phyloP scores from a whole-genome alignment of 2,329 filamentous ascomycete genomes.

The Tolypocladium ovalisporum region DNA sequence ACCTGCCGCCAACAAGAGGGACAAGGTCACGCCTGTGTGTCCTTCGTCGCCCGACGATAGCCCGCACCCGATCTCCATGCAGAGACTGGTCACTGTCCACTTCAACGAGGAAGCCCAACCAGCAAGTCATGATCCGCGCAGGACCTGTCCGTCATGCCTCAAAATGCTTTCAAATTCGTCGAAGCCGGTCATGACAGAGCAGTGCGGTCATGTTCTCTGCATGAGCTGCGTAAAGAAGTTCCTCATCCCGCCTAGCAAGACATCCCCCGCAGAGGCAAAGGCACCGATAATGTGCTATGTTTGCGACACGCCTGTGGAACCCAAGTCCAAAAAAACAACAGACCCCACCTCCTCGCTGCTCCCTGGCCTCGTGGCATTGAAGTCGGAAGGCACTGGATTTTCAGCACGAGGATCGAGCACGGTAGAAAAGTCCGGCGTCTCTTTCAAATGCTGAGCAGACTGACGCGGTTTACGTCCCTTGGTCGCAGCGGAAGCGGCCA shows the following conservation, averaged over 20 bases:
- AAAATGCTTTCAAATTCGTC: conserved; percentile 74
- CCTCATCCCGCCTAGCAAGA: conserved; percentile 47
- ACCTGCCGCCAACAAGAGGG: conserved; percentile 44
- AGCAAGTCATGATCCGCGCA: conserved; percentile 30
- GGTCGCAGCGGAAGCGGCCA: neutral
- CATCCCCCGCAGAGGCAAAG: conserved; percentile 31
- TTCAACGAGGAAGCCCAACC: conserved; percentile 60
- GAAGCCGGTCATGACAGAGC: conserved; percentile 71
- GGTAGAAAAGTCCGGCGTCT: conserved; percentile 67
- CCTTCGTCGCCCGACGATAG: conserved; percentile 58
- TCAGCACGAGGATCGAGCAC: conserved; percentile 76
- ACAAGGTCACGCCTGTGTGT: conserved; percentile 62
- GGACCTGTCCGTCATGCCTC: conserved; percentile 72
- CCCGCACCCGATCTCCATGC: conserved; percentile 67
- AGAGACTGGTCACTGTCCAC: conserved; percentile 61
- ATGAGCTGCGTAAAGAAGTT: conserved; percentile 77
- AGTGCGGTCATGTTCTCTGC: conserved; percentile 88
- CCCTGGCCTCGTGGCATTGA: conserved; percentile 67
- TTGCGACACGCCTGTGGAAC: conserved; percentile 68
- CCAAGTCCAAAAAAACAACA: conserved; percentile 27
- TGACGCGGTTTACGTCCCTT: neutral
- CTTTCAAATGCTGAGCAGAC: conserved; percentile 62
- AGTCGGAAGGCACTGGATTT: conserved; percentile 84
- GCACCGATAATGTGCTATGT: conserved; percentile 59
- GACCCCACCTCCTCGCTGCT: conserved; percentile 44